These are phyloP conservation scores for Chrysophaeum taylorii DNA, from an alignment of 352 stramenopile species.

Conservation along the genomic window DNA sequence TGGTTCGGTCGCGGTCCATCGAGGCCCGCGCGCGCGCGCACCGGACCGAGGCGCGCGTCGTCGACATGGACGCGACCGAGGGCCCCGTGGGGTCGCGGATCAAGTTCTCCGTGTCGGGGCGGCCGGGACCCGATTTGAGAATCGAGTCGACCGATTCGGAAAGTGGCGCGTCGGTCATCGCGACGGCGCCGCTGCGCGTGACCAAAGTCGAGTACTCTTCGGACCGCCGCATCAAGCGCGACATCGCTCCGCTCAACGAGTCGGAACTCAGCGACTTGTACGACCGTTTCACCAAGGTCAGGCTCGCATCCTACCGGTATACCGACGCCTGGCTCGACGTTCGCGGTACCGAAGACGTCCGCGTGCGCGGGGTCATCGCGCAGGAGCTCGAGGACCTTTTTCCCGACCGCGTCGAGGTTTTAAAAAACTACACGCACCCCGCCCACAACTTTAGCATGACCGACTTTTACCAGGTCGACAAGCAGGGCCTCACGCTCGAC, in stretches of 20 bases:
- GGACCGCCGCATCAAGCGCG: conserved; percentile 76
- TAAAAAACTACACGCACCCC: conserved; percentile 57
- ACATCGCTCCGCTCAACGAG: conserved; percentile 44
- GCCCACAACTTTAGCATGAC: conserved; percentile 73
- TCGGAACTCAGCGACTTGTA: conserved; percentile 56
- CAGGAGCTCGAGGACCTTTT: conserved; percentile 77
- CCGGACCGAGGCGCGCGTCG: too few relatives aligned
- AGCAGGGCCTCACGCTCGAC: conserved; percentile 77
- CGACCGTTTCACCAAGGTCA: not conserved
- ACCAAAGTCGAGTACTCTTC: conserved; percentile 77
- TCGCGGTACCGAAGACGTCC: conserved; percentile 50
- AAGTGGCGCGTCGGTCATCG: conserved; percentile 25
- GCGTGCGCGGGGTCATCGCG: conserved; percentile 77
- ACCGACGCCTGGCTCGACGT: conserved; percentile 74
- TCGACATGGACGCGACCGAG: too few relatives aligned
- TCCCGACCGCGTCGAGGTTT: conserved; percentile 76
- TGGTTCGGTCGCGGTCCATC: too few relatives aligned
- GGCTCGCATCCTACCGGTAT: conserved; percentile 58
- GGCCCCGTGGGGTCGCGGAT: not conserved
- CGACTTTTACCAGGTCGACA: conserved; percentile 85
- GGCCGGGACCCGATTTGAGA: conserved; percentile 9
- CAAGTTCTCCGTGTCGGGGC: conserved; percentile 18
- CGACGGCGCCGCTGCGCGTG: conserved; percentile 62
- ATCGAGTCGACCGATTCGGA: conserved; percentile 20
- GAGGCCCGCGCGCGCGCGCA: too few relatives aligned